Conservation (phyloP, 2,329 filamentous ascomycete genomes). For the Phaeoacremonium minimum region DNA sequence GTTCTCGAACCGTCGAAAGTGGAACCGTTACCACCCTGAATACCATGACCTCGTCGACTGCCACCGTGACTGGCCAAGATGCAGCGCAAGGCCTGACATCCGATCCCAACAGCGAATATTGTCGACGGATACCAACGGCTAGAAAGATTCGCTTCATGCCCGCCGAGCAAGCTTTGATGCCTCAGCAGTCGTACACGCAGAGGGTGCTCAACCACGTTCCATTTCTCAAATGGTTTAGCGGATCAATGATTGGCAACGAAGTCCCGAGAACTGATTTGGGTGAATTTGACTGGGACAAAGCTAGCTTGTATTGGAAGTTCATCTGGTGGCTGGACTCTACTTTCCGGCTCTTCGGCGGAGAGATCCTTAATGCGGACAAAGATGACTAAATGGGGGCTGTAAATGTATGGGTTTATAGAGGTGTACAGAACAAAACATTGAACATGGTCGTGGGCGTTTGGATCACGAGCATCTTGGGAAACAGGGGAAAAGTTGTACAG, state of each 20-base stretch:
- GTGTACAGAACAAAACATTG: not conserved
- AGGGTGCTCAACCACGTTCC: conserved; percentile 62
- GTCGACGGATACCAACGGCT: conserved; percentile 62
- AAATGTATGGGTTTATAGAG: not conserved
- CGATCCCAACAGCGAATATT: conserved; percentile 39
- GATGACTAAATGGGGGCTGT: conserved; percentile 41
- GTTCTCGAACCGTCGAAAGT: conserved; percentile 55
- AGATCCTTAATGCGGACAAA: conserved; percentile 53
- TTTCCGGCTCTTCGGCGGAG: conserved; percentile 55
- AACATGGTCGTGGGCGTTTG: not conserved
- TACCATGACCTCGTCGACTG: conserved; percentile 39
- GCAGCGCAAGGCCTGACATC: conserved; percentile 1
- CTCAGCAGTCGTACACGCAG: conserved; percentile 62
- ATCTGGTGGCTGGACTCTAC: conserved; percentile 59
- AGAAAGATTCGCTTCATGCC: conserved; percentile 62
- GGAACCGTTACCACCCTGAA: conserved; percentile 42
- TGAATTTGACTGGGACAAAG: conserved; percentile 70
- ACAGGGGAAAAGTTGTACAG: no score
- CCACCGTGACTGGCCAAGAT: conserved; percentile 26
- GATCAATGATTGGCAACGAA: conserved; percentile 68
- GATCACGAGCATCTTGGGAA: conserved; percentile 1
- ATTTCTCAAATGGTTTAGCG: conserved; percentile 68
- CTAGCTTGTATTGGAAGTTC: conserved; percentile 64
- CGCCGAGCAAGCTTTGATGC: conserved; percentile 66
- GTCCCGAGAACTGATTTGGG: conserved; percentile 70